Conservation (phyloP, 78 protist genomes). For the Polysphondylium violaceum region DNA sequence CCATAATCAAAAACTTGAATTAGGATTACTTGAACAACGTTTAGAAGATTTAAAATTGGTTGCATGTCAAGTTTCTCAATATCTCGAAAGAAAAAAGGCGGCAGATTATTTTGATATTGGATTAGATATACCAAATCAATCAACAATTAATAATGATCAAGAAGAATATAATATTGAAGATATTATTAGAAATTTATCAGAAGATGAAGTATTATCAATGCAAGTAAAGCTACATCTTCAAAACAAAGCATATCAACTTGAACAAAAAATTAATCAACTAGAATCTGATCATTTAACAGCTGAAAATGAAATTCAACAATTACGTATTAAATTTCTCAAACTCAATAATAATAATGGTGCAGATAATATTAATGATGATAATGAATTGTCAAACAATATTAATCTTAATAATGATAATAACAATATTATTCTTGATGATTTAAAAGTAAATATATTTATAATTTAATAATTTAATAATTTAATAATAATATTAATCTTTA, state of each 20-base stretch:
- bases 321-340: too few relatives aligned
- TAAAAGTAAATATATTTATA: too few relatives aligned
- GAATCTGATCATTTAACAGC: conserved; percentile 10
- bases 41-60: conserved; percentile 36
- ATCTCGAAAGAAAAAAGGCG: conserved; percentile 38
- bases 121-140: too few relatives aligned
- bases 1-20: background rate
- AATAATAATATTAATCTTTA: too few relatives aligned
- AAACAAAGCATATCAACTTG: conserved; percentile 28
- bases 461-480: background rate
- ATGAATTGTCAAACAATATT: background rate
- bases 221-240: conserved; percentile 60
- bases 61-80: conserved; percentile 52
- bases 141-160: background rate
- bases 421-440: too few relatives aligned
- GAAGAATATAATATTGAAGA: conserved; percentile 63
- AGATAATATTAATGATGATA: background rate
- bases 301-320: conserved; percentile 16
- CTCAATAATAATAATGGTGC: background rate
- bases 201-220: conserved; percentile 63
- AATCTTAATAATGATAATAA: too few relatives aligned
- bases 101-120: conserved; percentile 38
- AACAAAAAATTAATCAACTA: conserved; percentile 35
- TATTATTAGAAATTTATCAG: conserved; percentile 56
- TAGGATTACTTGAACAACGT: background rate